These are phyloP conservation scores for Kickxella alabastrina DNA, from an alignment of 192 early-diverging fungal species.

Conservation along the genomic window DNA sequence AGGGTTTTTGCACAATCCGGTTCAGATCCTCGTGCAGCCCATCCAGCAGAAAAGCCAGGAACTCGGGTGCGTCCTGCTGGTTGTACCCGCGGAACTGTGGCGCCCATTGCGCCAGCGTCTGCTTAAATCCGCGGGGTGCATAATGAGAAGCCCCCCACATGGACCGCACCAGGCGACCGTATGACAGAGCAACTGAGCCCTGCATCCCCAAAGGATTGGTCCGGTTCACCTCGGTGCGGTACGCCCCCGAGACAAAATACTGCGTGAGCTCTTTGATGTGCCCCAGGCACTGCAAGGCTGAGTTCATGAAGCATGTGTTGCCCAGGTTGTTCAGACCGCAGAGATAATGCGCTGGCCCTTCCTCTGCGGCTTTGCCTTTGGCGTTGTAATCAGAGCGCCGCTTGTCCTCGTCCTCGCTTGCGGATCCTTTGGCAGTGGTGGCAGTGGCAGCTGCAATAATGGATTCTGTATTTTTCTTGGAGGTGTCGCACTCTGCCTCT, in stretches of 20 bases:
- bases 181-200: constrained; percentile 65
- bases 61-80: constrained; percentile 85
- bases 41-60: constrained; percentile 75
- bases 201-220: constrained; percentile 74
- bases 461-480: no score
- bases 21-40: constrained; percentile 87
- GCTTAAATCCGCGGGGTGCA: constrained; percentile 77
- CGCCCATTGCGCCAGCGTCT: constrained; percentile 52
- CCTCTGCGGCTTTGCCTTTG: no score
- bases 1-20: constrained; percentile 73
- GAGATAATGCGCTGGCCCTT: constrained; percentile 44
- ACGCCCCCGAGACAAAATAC: constrained; percentile 59
- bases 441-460: no score
- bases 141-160: constrained; percentile 59
- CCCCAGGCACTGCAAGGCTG: constrained; percentile 83
- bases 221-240: constrained; percentile 61
- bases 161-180: constrained; percentile 60
- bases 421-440: no score
- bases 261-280: constrained; percentile 64
- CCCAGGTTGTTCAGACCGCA: constrained; percentile 80
- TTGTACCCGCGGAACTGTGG: constrained; percentile 64
- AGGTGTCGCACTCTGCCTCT: no score
- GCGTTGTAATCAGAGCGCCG: no score
- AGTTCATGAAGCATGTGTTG: constrained; percentile 93
- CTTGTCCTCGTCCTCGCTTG: no score